Conservation (phyloP, 2,329 filamentous ascomycete species). For the Beauveria varroae region DNA sequence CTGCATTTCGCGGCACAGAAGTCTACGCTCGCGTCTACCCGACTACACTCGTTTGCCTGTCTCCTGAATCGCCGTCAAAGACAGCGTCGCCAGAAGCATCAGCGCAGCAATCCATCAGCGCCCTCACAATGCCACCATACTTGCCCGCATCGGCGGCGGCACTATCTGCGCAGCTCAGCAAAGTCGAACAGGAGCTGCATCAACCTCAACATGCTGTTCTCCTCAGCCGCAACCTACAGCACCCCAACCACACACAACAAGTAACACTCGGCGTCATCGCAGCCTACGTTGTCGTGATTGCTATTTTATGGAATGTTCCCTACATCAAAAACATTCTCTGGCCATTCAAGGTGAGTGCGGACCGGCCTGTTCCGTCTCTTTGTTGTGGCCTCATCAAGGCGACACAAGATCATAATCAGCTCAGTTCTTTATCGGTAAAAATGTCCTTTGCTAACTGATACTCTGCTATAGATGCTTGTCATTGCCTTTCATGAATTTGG, state of each 20-base stretch:
- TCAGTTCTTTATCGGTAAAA: neutral
- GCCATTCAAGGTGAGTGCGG: conserved; percentile 63
- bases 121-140: neutral
- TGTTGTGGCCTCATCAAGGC: too few relatives aligned
- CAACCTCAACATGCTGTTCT: conserved; percentile 21
- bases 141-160: neutral
- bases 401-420: neutral
- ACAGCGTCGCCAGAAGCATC: neutral
- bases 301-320: conserved; percentile 71
- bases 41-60: neutral
- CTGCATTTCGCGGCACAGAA: neutral
- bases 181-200: neutral
- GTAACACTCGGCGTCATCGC: conserved; percentile 65
- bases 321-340: conserved; percentile 68
- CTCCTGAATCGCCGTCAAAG: neutral
- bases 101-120: neutral
- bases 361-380: neutral
- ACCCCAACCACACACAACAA: conserved; percentile 59
- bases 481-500: conserved; percentile 79
- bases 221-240: conserved; percentile 43
- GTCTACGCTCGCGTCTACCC: neutral
- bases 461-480: conserved; percentile 59
- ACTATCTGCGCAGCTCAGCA: neutral
- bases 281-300: conserved; percentile 65
- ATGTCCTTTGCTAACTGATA: neutral